Base-by-base conservation (phyloP, 306 rosid genomes). In the Rosa multiflora region DNA sequence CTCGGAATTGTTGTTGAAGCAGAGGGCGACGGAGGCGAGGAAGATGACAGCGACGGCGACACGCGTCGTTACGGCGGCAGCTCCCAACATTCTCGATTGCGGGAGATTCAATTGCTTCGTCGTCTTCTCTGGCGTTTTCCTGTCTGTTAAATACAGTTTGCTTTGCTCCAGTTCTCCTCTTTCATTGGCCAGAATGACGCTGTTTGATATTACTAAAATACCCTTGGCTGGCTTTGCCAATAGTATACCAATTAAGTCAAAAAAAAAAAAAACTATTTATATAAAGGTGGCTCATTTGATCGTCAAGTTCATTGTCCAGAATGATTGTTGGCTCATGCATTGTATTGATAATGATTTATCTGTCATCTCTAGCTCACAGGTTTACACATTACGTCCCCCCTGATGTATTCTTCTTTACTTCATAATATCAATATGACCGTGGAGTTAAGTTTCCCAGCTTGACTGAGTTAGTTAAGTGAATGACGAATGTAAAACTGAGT, bases 1-100 rank as follows among this genome's bases (percentile, higher is more conserved):
- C 85, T 67, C 76, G 74, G 94, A 74, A 68, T 76, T 80, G 71
- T 83, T 77, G 82, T 2, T 78, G 73, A 88, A 83, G 81, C 87
- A 77, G 10, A 61, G 77, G 83, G 82, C 83, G 66, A 67, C 79
- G 75, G 69, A 82, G 74, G 42, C 21, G 70, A 92, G 82, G 56
- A 86, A 74, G 18, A 84, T 53, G 29, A 85, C 70, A 5, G 74
- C 42, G 83, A 90, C 23, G 83, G 73, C 8, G 82, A 89, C 81
- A 83, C 79, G 84, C n/a, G 86, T 62, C 68, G 35, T 79, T 37
- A 79, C 42, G 59, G 29, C 26, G 26, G 59, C 21, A 6, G 46
- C 74, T 49, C 42, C 56, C 48, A 8, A 63, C 90, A 82, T 80
- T 56, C 26, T 15, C 12, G 29, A 8, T 14, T 23, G 20, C 69